phyloP scores from a whole-genome alignment of 2,329 filamentous ascomycete species.

The Botrytis hyacinthi region DNA sequence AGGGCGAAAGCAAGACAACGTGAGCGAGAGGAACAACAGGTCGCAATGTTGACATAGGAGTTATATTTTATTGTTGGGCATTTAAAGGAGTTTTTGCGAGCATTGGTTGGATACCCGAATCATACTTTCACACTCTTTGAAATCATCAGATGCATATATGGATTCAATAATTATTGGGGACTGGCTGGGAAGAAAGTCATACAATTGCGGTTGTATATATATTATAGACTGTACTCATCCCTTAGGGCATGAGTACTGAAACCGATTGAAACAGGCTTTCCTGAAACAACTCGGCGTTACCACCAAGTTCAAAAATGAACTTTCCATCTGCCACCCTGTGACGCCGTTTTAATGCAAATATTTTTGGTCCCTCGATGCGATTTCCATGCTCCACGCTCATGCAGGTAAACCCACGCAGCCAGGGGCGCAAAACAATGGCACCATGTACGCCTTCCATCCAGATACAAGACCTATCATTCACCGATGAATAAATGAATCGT shows the following conservation, averaged over 20 bases:
- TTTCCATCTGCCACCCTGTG: background rate
- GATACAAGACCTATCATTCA: background rate
- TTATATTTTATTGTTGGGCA: constrained; percentile 24
- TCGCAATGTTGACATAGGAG: constrained; percentile 37
- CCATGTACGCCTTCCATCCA: background rate
- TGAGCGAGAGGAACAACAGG: constrained; percentile 32
- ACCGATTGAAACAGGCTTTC: background rate
- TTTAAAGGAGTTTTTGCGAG: constrained; percentile 34
- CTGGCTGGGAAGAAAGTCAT: background rate
- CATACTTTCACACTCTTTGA: constrained; percentile 10
- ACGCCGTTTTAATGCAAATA: constrained; percentile 17
- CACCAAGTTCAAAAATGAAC: background rate
- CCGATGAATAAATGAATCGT: background rate
- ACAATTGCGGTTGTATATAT: background rate
- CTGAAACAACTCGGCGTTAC: background rate
- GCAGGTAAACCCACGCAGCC: background rate
- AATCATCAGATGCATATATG: constrained; percentile 7
- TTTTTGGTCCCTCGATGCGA: background rate
- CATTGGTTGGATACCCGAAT: constrained; percentile 29
- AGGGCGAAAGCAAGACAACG: constrained; percentile 34
- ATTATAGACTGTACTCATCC: background rate
- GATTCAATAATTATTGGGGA: background rate
- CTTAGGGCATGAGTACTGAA: background rate
- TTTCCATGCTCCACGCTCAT: constrained; percentile 22
- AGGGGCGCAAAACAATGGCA: background rate